A percentile compares a stretch with the other conserved stretches of the same genome.
These are phyloP conservation scores for Ascochyta lentis DNA, from an alignment of 2,329 filamentous ascomycete genomes.

Conservation along the genomic window DNA sequence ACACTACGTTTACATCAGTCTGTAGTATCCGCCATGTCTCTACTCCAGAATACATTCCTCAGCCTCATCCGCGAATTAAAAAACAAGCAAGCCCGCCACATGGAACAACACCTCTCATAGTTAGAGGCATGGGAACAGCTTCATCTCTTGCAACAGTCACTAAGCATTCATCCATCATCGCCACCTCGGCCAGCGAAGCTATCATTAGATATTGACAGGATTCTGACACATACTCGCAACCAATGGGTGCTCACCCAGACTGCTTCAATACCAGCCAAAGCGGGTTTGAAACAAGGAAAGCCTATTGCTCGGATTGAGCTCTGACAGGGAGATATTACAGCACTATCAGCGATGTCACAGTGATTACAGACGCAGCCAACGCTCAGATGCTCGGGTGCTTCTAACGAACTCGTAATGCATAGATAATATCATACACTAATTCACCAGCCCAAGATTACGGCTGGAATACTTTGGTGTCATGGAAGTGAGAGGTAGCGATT, in stretches of 20 bases:
- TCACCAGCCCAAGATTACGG: slow-evolving; percentile 42
- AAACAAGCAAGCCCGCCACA: slow-evolving; percentile 15
- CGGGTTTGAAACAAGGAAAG: background rate
- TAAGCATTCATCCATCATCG: slow-evolving; percentile 35
- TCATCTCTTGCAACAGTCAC: slow-evolving; percentile 29
- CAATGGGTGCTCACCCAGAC: slow-evolving; percentile 21
- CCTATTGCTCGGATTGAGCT: slow-evolving; percentile 25
- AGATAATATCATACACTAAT: slow-evolving; percentile 47
- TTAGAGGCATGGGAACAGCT: slow-evolving; percentile 23
- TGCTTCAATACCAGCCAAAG: slow-evolving; percentile 14
- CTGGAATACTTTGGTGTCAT: slow-evolving; percentile 40
- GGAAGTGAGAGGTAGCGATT: slow-evolving; percentile 26
- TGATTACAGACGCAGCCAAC: slow-evolving; percentile 49
- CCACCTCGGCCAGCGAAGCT: slow-evolving; percentile 23
- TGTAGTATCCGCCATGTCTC: slow-evolving; percentile 6
- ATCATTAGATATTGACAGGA: slow-evolving; percentile 24
- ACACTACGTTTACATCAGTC: background rate
- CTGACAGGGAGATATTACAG: slow-evolving; percentile 48
- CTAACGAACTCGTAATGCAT: slow-evolving; percentile 45
- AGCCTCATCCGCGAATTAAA: slow-evolving; percentile 22
- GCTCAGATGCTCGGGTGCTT: slow-evolving; percentile 47
- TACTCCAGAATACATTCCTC: slow-evolving; percentile 14
- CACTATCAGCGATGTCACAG: slow-evolving; percentile 37
- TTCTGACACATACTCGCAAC: slow-evolving; percentile 19
- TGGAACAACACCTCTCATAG: slow-evolving; percentile 19